A percentile compares a stretch with the other conserved stretches of the same genome.
phyloP scores from a whole-genome alignment of 148 eudicot species.

The Agrostemma githago region DNA sequence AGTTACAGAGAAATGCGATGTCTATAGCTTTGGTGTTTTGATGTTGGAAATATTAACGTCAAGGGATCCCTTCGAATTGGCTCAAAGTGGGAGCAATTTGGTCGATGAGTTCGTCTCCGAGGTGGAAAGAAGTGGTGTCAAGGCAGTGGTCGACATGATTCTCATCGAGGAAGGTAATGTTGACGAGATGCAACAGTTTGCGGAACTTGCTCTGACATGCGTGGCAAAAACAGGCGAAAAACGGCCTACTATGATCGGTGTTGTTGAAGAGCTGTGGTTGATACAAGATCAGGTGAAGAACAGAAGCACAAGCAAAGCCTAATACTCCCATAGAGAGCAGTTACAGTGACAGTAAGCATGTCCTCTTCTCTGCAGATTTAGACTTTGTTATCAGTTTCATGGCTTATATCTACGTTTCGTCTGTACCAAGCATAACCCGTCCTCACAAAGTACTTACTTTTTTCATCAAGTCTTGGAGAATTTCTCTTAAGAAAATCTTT shows the following conservation, averaged over 20 bases:
- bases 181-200: conserved; percentile 12
- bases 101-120: conserved; percentile 18
- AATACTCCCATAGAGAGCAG: too few relatives aligned
- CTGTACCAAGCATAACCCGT: too few relatives aligned
- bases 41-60: background rate
- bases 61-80: conserved; percentile 13
- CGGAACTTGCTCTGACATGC: conserved; percentile 20
- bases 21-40: conserved; percentile 29
- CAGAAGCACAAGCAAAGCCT: background rate
- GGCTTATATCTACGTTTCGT: too few relatives aligned
- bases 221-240: conserved; percentile 20
- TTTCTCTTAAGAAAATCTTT: too few relatives aligned
- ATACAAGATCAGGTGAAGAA: conserved; percentile 8
- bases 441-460: too few relatives aligned
- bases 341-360: too few relatives aligned
- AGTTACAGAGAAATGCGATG: conserved; percentile 33
- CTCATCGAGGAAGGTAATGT: conserved; percentile 4
- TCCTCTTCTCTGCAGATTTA: too few relatives aligned
- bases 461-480: too few relatives aligned
- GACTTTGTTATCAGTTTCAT: too few relatives aligned
- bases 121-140: conserved; percentile 14
- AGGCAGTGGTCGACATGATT: conserved; percentile 8
- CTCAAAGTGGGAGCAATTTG: conserved; percentile 11
- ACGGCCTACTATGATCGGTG: conserved; percentile 35
- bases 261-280: conserved; percentile 16